Evolutionary conservation across 192 early-diverging fungal genomes (phyloP), one percentile per base, ranked within the genome.

Genomic region (Funneliformis geosporum): DNA sequence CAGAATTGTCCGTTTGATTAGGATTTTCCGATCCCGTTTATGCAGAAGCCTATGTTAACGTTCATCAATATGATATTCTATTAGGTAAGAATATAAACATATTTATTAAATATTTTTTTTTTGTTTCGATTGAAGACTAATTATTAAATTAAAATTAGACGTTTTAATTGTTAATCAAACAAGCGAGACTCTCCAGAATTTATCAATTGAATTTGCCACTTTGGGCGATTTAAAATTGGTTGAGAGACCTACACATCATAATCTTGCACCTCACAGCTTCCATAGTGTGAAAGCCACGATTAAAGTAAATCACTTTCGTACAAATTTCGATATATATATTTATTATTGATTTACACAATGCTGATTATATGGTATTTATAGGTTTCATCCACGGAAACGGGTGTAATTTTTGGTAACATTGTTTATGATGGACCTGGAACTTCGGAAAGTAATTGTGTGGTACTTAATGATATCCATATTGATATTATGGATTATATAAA

Each of bases 401-500:
- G 98, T 50, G 93, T 98, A 11, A 98, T 99, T 79, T 98, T 98
- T 86, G 96, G 97, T 76, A 99, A 96, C 86, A 96, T 99, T 85
- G 96, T 97, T 25, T 99, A 98, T 79, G 98, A 99, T 85, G 94
- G 95, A n/a, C 93, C 96, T 25, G 93, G 93, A 9, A 92, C 94
- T n/a, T 87, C 88, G 25, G 98, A 98, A 78, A 90, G 90, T 81
- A 93, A 96, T 81, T 97, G 93, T 81, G 96, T 98, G 12, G 94
- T 98, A 42, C 87, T 99, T 73, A 98, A 97, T 79, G 98, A 99
- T 80, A 95, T 99, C 67, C 96, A 98, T 80, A 95, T 99, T 81
- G 98, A 99, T 80, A 99, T 99, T 80, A 97, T 98, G 96, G 98
- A 98, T 84, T 99, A 98, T 83, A 98, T 99, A 86, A 95, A 96